Evolutionary conservation across 805 yeast genomes (phyloP), one percentile per base, ranked within the genome.

Genomic region (Candida namnaoensis): DNA sequence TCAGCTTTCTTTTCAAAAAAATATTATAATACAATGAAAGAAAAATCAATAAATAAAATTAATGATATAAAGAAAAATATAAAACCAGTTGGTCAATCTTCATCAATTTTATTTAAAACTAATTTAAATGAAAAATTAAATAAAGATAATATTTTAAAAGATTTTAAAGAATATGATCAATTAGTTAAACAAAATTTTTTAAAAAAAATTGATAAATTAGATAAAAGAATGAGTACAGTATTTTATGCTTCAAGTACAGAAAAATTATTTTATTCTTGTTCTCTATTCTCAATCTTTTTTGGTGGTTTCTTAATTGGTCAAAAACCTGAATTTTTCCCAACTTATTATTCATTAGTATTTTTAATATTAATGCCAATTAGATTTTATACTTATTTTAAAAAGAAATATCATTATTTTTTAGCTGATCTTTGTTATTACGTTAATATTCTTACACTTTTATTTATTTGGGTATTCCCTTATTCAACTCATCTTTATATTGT

Each of bases 351-450:
- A 0, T 63, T 61, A 0, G 60, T 86, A 38, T 72, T 81, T 42
- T 53, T 64, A 3, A 46, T 84, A 1, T 65, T 91, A 41, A 76
- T 90, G 80, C 98, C 99, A 0, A 78, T 90, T 24, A 66, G 99
- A 43, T 73, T 82, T 52, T 80, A 88, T 62, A 78, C 93, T 1
- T 91, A 86, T 63, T 83, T 80, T 65, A 85, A 84, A 60, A 72
- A 69, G 39, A 76, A 86, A 8, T 87, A 72, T 64, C 96, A 90
- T 46, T 91, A 85, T 60, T 91, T 80, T 58, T 66, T 93, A 55
- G 97, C 95, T 1, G 98, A 91, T 61, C 69, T 91, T 49, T 91
- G 99, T 62, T 91, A 91, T 61, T 93, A 82, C 58, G 97, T 85
- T 37, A 93, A 91, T 55, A 51, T 77, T 11, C 62, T 91, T 44